Conservation (phyloP, 768 basidiomycete genomes). For the Lactarius sanguifluus region DNA sequence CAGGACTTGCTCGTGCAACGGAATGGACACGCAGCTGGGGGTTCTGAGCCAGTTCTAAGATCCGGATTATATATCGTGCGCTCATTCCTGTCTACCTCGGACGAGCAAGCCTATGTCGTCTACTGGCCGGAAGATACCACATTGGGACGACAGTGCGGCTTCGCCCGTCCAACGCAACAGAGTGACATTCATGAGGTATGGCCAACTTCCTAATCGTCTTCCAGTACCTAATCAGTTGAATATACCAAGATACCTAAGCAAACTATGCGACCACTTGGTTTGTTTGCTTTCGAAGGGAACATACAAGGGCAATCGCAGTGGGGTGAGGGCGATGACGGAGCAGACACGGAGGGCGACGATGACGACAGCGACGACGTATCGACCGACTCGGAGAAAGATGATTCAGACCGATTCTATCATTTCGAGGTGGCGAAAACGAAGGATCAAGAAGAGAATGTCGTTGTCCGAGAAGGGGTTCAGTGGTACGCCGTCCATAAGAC, state of each 20-base stretch:
- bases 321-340: constrained; percentile 26
- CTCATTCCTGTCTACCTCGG: constrained; percentile 18
- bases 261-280: constrained; percentile 49
- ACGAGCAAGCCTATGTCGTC: constrained; percentile 45
- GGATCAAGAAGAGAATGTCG: constrained; percentile 55
- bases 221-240: neutral
- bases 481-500: constrained; percentile 34
- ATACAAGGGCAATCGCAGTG: constrained; percentile 49
- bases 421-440: constrained; percentile 57
- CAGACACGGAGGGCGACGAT: constrained; percentile 32
- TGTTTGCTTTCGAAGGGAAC: constrained; percentile 50
- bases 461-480: constrained; percentile 45
- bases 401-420: constrained; percentile 48
- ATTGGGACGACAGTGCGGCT: constrained; percentile 52
- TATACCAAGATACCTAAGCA: constrained; percentile 18
- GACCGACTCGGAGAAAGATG: constrained; percentile 43
- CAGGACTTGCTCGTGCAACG: constrained; percentile 26
- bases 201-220: neutral
- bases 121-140: constrained; percentile 65
- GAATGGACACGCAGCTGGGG: constrained; percentile 23
- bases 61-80: constrained; percentile 52
- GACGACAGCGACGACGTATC: constrained; percentile 25
- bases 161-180: constrained; percentile 52
- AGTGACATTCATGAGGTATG: constrained; percentile 61
- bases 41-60: constrained; percentile 38